These are phyloP conservation scores for Stemphylium beticola DNA, from an alignment of 2,329 filamentous ascomycete species.

Conservation along the genomic window DNA sequence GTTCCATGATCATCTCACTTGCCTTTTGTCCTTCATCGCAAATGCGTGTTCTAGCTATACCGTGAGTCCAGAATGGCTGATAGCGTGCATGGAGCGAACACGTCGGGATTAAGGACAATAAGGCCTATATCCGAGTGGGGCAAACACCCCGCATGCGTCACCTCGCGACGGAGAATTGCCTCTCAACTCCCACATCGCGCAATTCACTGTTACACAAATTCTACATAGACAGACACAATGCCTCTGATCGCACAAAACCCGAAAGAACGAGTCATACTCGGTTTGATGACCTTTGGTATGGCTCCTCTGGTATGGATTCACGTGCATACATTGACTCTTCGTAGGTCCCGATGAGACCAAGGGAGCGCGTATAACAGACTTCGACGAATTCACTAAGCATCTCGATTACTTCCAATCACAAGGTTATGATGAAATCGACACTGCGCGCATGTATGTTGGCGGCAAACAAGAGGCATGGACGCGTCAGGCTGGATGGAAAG, in stretches of 20 bases:
- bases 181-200: neutral
- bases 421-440: constrained; percentile 86
- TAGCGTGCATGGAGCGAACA: neutral
- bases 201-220: neutral
- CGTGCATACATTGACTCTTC: constrained; percentile 12
- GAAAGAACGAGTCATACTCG: constrained; percentile 77
- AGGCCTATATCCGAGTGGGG: constrained; percentile 14
- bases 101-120: constrained; percentile 1
- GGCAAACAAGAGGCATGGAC: constrained; percentile 82
- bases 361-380: constrained; percentile 74
- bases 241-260: constrained; percentile 46
- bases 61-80: neutral
- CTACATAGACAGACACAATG: constrained; percentile 19
- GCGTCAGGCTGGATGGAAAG: constrained; percentile 75
- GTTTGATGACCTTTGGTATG: constrained; percentile 79
- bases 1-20: neutral
- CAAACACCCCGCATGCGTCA: constrained; percentile 24
- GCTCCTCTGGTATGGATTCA: neutral
- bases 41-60: neutral
- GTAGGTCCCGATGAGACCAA: constrained; percentile 60
- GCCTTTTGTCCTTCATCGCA: neutral
- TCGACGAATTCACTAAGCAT: constrained; percentile 72
- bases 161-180: neutral
- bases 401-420: constrained; percentile 78
- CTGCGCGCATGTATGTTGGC: constrained; percentile 75